Conservation (phyloP, 2,329 filamentous ascomycete species). For the Hirsutella minnesotensis region DNA sequence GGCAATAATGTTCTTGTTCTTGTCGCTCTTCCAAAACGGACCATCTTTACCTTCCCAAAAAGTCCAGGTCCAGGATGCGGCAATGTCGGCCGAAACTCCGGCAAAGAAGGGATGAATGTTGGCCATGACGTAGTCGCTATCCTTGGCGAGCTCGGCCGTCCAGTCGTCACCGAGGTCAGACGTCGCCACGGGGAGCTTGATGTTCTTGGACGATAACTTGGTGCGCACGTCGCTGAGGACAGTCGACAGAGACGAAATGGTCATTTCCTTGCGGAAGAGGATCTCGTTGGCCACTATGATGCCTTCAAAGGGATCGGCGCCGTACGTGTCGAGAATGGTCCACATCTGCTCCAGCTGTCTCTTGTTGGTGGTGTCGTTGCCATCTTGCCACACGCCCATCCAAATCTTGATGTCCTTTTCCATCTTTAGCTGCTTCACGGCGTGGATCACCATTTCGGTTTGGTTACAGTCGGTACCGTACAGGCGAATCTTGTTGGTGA, state of each 20-base stretch:
- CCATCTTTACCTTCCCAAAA: constrained; percentile 71
- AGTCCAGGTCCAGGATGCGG: constrained; percentile 66
- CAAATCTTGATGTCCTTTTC: constrained; percentile 71
- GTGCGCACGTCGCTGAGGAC: constrained; percentile 56
- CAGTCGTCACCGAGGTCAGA: constrained; percentile 86
- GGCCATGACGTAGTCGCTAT: constrained; percentile 84
- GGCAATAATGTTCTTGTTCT: constrained; percentile 64
- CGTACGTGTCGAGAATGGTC: constrained; percentile 61
- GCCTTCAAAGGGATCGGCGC: constrained; percentile 59
- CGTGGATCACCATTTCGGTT: constrained; percentile 82
- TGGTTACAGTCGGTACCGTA: constrained; percentile 98
- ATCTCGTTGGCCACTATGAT: constrained; percentile 77
- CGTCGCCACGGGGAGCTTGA: constrained; percentile 69
- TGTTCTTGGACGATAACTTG: constrained; percentile 56
- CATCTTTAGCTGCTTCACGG: constrained; percentile 63
- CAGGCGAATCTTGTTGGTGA: constrained; percentile 77
- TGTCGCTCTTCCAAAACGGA: constrained; percentile 48
- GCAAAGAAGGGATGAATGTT: constrained; percentile 97
- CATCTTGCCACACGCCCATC: constrained; percentile 89
- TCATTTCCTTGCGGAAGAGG: constrained; percentile 66
- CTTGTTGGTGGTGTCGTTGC: constrained; percentile 68
- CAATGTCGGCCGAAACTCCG: constrained; percentile 55
- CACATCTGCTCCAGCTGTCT: constrained; percentile 80
- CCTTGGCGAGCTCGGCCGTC: constrained; percentile 53
- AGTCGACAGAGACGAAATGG: constrained; percentile 45